Evolutionary conservation across 202 grass and related monocot genomes (phyloP).

Genomic region (Schoenoplectus tabernaemontani): DNA sequence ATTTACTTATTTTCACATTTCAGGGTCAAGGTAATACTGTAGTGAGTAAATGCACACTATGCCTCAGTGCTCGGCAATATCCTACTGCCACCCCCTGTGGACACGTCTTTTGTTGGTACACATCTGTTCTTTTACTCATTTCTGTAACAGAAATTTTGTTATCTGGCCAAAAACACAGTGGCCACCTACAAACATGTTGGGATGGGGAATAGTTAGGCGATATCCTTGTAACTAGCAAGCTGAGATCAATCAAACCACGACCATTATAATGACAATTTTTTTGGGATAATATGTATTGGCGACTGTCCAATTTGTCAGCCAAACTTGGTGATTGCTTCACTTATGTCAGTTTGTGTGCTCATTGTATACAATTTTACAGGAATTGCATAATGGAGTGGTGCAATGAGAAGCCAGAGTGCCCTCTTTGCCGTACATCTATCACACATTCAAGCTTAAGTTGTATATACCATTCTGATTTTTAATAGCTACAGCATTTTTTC

Average conservation of each 20-base stretch:
- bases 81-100: conserved; percentile 89
- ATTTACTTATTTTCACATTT: conserved; percentile 22
- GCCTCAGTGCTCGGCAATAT: conserved; percentile 81
- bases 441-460: conserved; percentile 92
- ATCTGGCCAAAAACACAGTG: not conserved
- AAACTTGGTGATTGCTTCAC: not conserved
- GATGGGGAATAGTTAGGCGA: not conserved
- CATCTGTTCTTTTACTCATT: not conserved
- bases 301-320: not conserved
- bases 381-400: conserved; percentile 99
- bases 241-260: not conserved
- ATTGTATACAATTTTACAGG: conserved; percentile 40
- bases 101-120: conserved; percentile 99
- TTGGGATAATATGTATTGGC: not conserved
- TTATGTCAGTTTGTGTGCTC: not conserved
- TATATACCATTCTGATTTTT: conserved; percentile 97
- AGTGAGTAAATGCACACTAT: conserved; percentile 86
- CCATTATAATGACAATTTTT: not conserved
- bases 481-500: conserved; percentile 2
- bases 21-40: conserved; percentile 42
- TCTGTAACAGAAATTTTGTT: not conserved
- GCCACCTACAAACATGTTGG: not conserved
- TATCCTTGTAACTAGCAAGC: not conserved
- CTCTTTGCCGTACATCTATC: conserved; percentile 77
- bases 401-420: conserved; percentile 97